Evolutionary conservation across 1,284 basidiomycete species (phyloP).

Genomic region (Phellopilus nigrolimitatus): DNA sequence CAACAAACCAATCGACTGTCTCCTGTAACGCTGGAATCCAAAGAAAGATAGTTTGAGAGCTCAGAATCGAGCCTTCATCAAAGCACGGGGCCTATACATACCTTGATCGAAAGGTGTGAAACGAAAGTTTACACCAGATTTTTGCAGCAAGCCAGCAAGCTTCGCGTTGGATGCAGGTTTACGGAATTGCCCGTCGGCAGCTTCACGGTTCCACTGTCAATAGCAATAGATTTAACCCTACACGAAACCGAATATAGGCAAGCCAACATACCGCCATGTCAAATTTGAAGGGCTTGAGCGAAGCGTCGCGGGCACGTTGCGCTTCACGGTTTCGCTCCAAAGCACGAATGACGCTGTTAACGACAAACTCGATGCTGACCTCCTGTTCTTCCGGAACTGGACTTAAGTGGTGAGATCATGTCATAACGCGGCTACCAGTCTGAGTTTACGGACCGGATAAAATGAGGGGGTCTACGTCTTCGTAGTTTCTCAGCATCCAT

Average conservation of each 20-base stretch:
- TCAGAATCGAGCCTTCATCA: neutral
- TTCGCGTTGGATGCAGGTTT: constrained; percentile 93
- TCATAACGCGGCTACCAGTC: too few species aligned
- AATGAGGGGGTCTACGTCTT: constrained; percentile 85
- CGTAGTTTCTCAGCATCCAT: constrained; percentile 85
- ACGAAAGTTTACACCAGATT: constrained; percentile 53
- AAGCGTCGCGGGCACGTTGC: constrained; percentile 41
- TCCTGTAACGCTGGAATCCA: constrained; percentile 53
- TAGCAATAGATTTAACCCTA: constrained; percentile 53
- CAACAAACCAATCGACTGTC: constrained; percentile 76
- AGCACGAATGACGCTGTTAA: constrained; percentile 78
- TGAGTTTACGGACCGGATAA: constrained; percentile 56
- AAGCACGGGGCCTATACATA: constrained; percentile 29
- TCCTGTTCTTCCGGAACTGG: constrained; percentile 85
- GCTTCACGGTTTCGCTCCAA: constrained; percentile 47
- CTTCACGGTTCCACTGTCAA: constrained; percentile 19
- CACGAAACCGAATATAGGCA: neutral
- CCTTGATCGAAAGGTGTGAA: constrained; percentile 84
- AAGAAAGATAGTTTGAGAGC: neutral
- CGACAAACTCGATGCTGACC: constrained; percentile 81
- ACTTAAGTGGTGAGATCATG: neutral
- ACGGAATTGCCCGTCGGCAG: constrained; percentile 81
- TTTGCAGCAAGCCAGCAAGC: constrained; percentile 52
- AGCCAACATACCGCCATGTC: constrained; percentile 8
- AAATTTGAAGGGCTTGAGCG: constrained; percentile 11